Conservation (phyloP, 495 filamentous ascomycete genomes). For the Penicillium antarcticum region DNA sequence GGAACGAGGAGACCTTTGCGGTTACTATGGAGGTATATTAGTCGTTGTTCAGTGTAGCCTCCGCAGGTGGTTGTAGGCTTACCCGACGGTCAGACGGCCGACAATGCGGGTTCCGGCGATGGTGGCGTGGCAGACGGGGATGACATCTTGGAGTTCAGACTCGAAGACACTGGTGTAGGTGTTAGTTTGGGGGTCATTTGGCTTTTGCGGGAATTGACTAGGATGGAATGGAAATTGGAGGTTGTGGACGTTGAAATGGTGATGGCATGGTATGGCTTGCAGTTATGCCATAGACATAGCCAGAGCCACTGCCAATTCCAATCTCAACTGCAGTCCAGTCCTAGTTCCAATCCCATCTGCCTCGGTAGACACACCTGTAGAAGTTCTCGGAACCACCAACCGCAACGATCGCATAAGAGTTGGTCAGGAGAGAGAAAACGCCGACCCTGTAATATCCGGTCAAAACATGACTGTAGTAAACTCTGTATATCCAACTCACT, state of each 20-base stretch:
- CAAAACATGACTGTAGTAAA: background rate
- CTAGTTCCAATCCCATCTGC: background rate
- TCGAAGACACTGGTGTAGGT: conserved; percentile 68
- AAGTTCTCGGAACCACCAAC: conserved; percentile 97
- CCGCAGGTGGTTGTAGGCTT: conserved; percentile 27
- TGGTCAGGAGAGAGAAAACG: conserved; percentile 93
- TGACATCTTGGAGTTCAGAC: conserved; percentile 93
- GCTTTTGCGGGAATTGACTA: background rate
- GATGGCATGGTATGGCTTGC: background rate
- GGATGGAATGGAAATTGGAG: background rate
- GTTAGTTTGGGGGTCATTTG: conserved; percentile 1
- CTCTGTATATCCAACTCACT: conserved; percentile 55
- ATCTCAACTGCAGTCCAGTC: background rate
- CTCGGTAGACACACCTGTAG: conserved; percentile 60
- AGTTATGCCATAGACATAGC: background rate
- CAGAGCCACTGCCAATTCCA: background rate
- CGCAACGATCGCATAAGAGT: conserved; percentile 90
- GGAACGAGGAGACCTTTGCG: conserved; percentile 94
- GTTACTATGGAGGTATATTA: conserved; percentile 56
- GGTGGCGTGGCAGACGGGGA: conserved; percentile 96
- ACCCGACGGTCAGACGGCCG: conserved; percentile 92
- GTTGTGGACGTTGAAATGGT: background rate
- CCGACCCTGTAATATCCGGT: conserved; percentile 64
- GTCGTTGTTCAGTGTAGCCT: conserved; percentile 1
- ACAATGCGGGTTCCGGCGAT: conserved; percentile 96